Conservation (phyloP, 2,329 filamentous ascomycete genomes). For the Phyllosticta paracitricarpa region DNA sequence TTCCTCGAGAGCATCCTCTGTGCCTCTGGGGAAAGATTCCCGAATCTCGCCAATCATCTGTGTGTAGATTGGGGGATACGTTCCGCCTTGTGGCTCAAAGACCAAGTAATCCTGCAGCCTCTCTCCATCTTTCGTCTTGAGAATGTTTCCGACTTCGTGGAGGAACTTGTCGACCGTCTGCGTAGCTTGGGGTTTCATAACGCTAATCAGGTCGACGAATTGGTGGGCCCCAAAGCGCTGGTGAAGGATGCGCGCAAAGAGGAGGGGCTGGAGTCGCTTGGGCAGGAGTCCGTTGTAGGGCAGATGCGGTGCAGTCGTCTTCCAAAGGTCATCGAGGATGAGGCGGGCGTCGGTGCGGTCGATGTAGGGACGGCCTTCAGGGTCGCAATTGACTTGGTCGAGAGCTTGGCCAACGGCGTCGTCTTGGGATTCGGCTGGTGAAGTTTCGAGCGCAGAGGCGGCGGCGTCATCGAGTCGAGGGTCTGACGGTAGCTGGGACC, state of each 20-base stretch:
- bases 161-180: conserved; percentile 61
- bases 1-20: conserved; percentile 47
- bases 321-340: background rate
- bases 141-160: conserved; percentile 49
- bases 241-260: background rate
- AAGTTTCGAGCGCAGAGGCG: background rate
- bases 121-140: conserved; percentile 54
- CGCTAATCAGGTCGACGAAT: background rate
- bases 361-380: background rate
- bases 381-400: background rate
- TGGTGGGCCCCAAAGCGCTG: background rate
- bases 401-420: background rate
- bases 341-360: background rate
- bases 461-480: background rate
- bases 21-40: conserved; percentile 41
- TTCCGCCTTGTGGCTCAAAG: conserved; percentile 52
- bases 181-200: conserved; percentile 34
- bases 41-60: conserved; percentile 59
- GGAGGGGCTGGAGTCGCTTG: background rate
- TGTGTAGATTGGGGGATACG: conserved; percentile 56
- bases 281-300: conserved; percentile 4
- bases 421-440: background rate
- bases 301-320: background rate
- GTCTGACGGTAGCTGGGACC: background rate
- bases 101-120: conserved; percentile 60